phyloP scores from a whole-genome alignment of 345 rosid genomes.

The Linum tenue region DNA sequence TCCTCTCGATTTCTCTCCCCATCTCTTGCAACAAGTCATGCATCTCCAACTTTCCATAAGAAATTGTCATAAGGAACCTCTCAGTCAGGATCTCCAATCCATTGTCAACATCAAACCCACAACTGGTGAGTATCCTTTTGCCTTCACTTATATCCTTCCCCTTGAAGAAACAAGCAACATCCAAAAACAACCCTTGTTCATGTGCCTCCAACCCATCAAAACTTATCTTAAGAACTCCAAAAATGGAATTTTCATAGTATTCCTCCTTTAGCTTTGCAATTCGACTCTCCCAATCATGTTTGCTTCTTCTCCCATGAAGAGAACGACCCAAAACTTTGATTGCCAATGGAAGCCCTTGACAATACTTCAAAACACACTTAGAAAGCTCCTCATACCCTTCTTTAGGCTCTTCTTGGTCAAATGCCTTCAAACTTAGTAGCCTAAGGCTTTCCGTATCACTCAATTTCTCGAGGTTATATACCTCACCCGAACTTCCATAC shows the following conservation, averaged over 20 bases:
- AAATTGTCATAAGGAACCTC: conserved; percentile 1
- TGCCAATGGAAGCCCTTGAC: not conserved
- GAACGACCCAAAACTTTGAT: not conserved
- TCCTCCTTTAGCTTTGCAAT: not conserved
- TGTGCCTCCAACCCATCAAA: not conserved
- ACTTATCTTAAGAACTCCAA: not conserved
- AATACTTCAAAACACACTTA: not conserved
- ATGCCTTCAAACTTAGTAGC: not conserved
- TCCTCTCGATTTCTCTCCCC: conserved; percentile 26
- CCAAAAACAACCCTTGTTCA: not conserved
- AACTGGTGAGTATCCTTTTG: not conserved
- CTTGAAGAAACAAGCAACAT: not conserved
- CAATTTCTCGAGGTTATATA: not conserved
- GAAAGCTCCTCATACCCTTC: not conserved
- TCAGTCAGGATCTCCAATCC: not conserved
- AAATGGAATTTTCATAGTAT: not conserved
- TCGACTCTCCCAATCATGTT: not conserved
- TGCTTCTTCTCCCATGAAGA: not conserved
- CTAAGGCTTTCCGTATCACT: not conserved
- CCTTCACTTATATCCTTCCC: not conserved
- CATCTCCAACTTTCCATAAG: not conserved
- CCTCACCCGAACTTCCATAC: not conserved
- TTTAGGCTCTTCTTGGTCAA: not conserved
- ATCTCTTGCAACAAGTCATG: conserved; percentile 18
- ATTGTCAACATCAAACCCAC: not conserved